phyloP scores from a whole-genome alignment of 2,329 filamentous ascomycete genomes.

The Ceratocystiopsis sp. region DNA sequence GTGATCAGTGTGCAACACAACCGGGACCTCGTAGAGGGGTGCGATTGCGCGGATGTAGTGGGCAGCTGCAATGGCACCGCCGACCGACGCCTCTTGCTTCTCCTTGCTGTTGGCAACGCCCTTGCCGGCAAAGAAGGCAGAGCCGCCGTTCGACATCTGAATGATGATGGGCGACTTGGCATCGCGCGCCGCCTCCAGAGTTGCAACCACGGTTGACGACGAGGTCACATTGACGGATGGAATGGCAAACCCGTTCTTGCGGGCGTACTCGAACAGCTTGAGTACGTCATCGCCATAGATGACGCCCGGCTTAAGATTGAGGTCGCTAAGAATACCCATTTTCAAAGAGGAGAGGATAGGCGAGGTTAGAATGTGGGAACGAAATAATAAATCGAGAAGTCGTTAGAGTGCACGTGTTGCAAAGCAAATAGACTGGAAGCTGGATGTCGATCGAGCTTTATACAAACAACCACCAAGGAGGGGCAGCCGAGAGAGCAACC shows the following conservation, averaged over 20 bases:
- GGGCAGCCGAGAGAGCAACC: no score
- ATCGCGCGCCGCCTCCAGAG: conserved; percentile 90
- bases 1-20: conserved; percentile 91
- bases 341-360: background rate
- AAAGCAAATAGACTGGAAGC: no score
- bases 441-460: no score
- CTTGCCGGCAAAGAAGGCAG: conserved; percentile 86
- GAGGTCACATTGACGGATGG: conserved; percentile 90
- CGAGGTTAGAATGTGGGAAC: no score
- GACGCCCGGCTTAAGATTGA: conserved; percentile 35
- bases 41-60: conserved; percentile 87
- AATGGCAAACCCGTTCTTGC: conserved; percentile 76
- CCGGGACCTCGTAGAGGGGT: conserved; percentile 73
- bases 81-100: conserved; percentile 78
- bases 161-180: conserved; percentile 82
- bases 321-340: conserved; percentile 20
- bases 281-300: conserved; percentile 37
- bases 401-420: no score
- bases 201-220: conserved; percentile 40
- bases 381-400: no score
- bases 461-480: no score
- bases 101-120: conserved; percentile 70
- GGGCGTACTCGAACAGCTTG: conserved; percentile 73
- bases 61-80: conserved; percentile 72
- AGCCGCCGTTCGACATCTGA: conserved; percentile 84